Base-by-base conservation (phyloP, 495 filamentous ascomycete genomes). In the Oidiodendron maius region DNA sequence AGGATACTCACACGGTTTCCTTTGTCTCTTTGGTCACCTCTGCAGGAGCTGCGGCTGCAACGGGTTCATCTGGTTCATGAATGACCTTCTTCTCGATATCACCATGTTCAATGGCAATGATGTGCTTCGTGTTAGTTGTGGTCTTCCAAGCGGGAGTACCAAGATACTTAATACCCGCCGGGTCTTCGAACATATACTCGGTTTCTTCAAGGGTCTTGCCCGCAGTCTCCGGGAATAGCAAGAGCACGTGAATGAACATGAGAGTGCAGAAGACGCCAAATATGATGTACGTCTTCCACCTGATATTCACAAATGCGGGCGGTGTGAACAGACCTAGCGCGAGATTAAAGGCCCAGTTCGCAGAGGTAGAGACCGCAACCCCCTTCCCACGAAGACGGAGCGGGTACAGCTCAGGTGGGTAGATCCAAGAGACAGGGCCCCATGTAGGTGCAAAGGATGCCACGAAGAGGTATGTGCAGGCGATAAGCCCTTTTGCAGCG, bases 101-200 rank as follows among this genome's bases (percentile, higher is more conserved):
- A 8, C 51, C 56, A 13, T 44, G 37, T 44, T 58, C 56, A 21
- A 58, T 2, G 1, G 48, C 28, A 23, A 36, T 21, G 3, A 42
- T 35, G n/a, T n/a, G n/a, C 17, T 48, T 44, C 2, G 20, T 47
- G 44, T 55, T 35, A 20, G 73, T 71, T 37, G 55, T 65, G 3
- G 82, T 86, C 70, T 81, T 84, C 84, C 84, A 87, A 26, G 84
- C 81, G 16, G 78, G 75, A 0, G 72, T 82, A 32, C 83, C 83
- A 43, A 87, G 73, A 59, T 77, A 77, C 48, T 71, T 77, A 46
- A 80, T 70, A 17, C 80, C 75, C 50, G 70, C 68, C 0, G 61
- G 57, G n/a, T n/a, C n/a, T n/a, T n/a, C n/a, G n/a, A n/a, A n/a
- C n/a, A n/a, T n/a, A n/a, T n/a, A n/a, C n/a, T n/a, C n/a, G n/a